Base-by-base conservation (phyloP, 352 stramenopile species). In the Globisporangium abappressorium region DNA sequence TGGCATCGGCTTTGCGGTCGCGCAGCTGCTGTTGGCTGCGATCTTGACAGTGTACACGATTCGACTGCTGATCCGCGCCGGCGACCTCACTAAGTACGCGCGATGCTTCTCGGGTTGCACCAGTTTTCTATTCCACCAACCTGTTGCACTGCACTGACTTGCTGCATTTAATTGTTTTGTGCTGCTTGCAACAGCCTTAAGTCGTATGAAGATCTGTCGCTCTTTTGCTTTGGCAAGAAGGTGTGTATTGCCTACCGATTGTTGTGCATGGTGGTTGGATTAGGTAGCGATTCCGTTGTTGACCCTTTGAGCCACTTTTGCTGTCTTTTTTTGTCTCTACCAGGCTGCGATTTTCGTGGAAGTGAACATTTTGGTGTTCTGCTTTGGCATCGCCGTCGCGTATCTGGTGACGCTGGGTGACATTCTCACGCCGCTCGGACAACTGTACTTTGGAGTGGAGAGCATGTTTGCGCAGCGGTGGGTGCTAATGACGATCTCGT, bases 291-390 rank as follows among this genome's bases (percentile, higher is more conserved):
- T 14, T 43, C 36, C 11, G 9, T 14, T 43, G 36, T 15, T 43
- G 12, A 43, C 36, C 33, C 9, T 12, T 8, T 38, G 8, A 38
- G 33, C 33, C 33, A 38, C 33, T 38, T 38, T 11, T 8, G 33
- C 15, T 43, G 12, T 43, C 14, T 15, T 62, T 22, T 59, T 63
- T 9, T 62, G 26, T 38, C 1, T 1, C 66, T 34, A 30, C 3
- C 65, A 89, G 80, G 81, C 84, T 57, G 85, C 83, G n/a, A 84
- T 92, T 69, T 93, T 95, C 53, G 85, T 93, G 57, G 87, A 93
- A 66, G 62, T 95, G 53, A 93, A 93, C 67, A 95, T 95, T 70
- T 69, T 95, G 43, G 78, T 92, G 55, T 95, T 95, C 63, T 93
- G 87, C 70, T 95, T 95, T 68, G 85, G 87, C 46, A 95, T 93